phyloP scores from a whole-genome alignment of 805 yeast genomes.

The Kuraishia borneana region DNA sequence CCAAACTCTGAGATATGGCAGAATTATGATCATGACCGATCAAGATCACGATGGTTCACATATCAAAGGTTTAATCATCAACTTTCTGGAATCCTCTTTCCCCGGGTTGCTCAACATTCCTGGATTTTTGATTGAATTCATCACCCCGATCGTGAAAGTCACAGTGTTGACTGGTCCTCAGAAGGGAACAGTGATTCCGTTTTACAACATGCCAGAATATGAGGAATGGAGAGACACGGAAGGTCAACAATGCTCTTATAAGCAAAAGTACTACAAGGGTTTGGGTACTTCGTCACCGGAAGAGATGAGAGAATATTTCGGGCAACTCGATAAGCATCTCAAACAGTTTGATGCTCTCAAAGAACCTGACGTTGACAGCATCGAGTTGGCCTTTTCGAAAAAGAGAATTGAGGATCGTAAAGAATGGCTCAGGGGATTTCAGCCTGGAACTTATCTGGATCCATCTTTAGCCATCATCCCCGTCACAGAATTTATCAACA shows the following conservation, averaged over 20 bases:
- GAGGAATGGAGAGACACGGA: conserved; percentile 86
- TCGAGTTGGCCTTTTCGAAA: conserved; percentile 90
- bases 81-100: conserved; percentile 85
- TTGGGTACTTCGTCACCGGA: conserved; percentile 84
- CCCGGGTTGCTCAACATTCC: conserved; percentile 89
- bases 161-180: conserved; percentile 55
- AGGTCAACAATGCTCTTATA: conserved; percentile 68
- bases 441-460: conserved; percentile 88
- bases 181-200: conserved; percentile 47
- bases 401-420: conserved; percentile 95
- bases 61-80: conserved; percentile 90
- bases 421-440: conserved; percentile 87
- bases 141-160: conserved; percentile 93
- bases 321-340: conserved; percentile 74
- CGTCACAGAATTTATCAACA: conserved; percentile 86
- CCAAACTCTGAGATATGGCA: conserved; percentile 80
- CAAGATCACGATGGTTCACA: conserved; percentile 99
- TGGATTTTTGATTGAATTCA: conserved; percentile 86
- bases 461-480: conserved; percentile 70
- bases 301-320: conserved; percentile 84
- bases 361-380: conserved; percentile 62
- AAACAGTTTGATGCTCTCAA: conserved; percentile 76
- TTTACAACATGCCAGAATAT: conserved; percentile 93
- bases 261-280: conserved; percentile 95
- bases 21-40: conserved; percentile 98